Evolutionary conservation across 352 stramenopile species (phyloP).

Genomic region (Globisporangium spiculum): DNA sequence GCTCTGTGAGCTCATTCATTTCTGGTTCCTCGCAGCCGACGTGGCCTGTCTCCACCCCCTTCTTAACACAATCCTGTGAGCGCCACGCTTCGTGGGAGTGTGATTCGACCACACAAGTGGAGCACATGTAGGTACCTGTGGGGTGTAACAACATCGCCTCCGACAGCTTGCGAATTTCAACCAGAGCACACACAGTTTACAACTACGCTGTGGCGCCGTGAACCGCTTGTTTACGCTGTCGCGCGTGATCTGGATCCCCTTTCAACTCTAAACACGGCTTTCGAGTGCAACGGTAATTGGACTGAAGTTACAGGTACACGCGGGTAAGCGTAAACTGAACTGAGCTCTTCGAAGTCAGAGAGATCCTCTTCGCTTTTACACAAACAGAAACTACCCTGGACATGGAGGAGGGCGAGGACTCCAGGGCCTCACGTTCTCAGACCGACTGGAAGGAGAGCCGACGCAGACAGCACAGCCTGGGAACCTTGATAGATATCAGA

Average conservation of each 20-base stretch:
- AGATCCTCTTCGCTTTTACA: background rate
- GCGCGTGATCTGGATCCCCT: background rate
- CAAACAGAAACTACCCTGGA: background rate
- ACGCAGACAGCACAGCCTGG: background rate
- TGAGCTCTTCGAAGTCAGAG: background rate
- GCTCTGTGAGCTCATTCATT: too few species aligned
- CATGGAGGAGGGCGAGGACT: background rate
- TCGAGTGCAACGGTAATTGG: background rate
- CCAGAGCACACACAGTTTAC: background rate
- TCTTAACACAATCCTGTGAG: background rate
- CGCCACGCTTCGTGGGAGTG: background rate
- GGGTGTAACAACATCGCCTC: background rate
- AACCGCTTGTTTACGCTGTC: background rate
- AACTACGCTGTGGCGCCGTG: background rate
- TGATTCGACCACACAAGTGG: background rate
- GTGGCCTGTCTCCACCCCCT: background rate
- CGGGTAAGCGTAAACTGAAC: background rate
- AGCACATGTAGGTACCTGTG: background rate
- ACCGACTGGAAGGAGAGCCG: background rate
- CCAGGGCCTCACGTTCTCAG: background rate
- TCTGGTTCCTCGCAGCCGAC: background rate
- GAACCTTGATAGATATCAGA: background rate
- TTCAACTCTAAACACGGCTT: background rate
- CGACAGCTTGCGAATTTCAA: background rate
- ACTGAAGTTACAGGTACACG: background rate